Base-by-base conservation (phyloP, 2,329 filamentous ascomycete species). In the Phaeosphaeria sp. region DNA sequence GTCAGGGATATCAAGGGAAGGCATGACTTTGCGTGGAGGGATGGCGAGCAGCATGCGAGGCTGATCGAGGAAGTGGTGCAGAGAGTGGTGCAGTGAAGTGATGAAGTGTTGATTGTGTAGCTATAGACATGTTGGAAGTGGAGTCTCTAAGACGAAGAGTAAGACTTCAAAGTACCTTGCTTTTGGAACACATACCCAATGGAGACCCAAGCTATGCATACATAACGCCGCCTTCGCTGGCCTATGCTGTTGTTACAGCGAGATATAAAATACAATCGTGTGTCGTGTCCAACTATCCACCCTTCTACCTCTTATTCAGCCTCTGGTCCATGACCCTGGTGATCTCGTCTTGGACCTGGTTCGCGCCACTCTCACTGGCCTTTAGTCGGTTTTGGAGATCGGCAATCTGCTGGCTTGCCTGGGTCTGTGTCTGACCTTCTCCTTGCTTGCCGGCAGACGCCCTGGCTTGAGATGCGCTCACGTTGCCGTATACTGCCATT, bases 401-500 rank as follows among this genome's bases (percentile, higher is more conserved):
- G 11, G 70, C 64, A 44, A 75, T 74, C 63, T 71, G 72, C 53
- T 63, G 67, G 43, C 57, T 64, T 17, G 71, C 69, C 20, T 63
- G 57, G n/a, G 66, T 66, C 24, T 61, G 56, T 17, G 60, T 56
- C 21, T 59, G 54, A 4, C 59, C 64, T 39, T 66, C 45, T 2
- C 64, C 44, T 52, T 72, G 63, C 68, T 83, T 82, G 64, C 83
- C 83, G 5, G 88, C 86, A 77, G 91, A 84, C 11, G 83, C 82
- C 74, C 86, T 89, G 24, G 87, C 86, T 78, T 97, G 92, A 0
- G 89, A 87, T 71, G 94, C 87, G 67, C 88, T 92, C 45, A 99
- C 91, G 77, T 96, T 97, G 57, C 94, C 92, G 77, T 97, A 99
- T 18, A 99, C 93, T 53, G 93, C 91, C 83, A 99, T 89, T 1